Evolutionary conservation across 352 stramenopile species (phyloP).

Genomic region (Detonula confervacea): DNA sequence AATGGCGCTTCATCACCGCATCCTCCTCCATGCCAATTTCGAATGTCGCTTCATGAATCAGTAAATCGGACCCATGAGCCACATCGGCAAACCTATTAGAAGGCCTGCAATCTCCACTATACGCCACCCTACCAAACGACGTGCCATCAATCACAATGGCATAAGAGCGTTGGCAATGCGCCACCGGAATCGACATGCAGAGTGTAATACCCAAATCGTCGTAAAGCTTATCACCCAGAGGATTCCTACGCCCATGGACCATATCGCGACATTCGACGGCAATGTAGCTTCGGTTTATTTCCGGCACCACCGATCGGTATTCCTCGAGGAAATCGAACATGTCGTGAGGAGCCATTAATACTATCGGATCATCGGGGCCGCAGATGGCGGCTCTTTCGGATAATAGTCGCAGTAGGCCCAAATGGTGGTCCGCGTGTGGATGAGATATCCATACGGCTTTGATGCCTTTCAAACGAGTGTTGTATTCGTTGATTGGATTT

Average conservation of each 20-base stretch:
- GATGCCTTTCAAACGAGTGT: constrained; percentile 81
- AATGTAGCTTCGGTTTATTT: constrained; percentile 87
- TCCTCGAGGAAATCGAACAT: constrained; percentile 92
- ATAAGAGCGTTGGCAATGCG: constrained; percentile 91
- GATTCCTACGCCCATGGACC: constrained; percentile 41
- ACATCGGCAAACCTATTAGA: constrained; percentile 82
- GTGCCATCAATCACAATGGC: constrained; percentile 88
- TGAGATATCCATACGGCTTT: constrained; percentile 97
- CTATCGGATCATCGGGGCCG: constrained; percentile 72
- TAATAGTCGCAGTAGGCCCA: constrained; percentile 92
- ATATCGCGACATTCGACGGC: constrained; percentile 90
- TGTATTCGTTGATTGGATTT: constrained; percentile 39
- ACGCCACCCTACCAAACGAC: constrained; percentile 88
- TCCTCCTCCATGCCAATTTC: constrained; percentile 93
- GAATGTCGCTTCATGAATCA: constrained; percentile 98
- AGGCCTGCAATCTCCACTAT: constrained; percentile 94
- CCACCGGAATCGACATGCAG: constrained; percentile 77
- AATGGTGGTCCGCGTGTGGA: constrained; percentile 97
- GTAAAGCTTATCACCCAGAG: constrained; percentile 50
- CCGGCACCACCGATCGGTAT: constrained; percentile 88
- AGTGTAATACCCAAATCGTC: constrained; percentile 67
- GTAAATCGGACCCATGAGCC: constrained; percentile 82
- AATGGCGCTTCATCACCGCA: constrained; percentile 94
- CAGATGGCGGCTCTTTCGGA: constrained; percentile 76
- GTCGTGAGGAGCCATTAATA: constrained; percentile 91